Evolutionary conservation across 1,139 yeast species (phyloP), one percentile per base, ranked within the genome.

Genomic region (Kodamaea suecica): DNA sequence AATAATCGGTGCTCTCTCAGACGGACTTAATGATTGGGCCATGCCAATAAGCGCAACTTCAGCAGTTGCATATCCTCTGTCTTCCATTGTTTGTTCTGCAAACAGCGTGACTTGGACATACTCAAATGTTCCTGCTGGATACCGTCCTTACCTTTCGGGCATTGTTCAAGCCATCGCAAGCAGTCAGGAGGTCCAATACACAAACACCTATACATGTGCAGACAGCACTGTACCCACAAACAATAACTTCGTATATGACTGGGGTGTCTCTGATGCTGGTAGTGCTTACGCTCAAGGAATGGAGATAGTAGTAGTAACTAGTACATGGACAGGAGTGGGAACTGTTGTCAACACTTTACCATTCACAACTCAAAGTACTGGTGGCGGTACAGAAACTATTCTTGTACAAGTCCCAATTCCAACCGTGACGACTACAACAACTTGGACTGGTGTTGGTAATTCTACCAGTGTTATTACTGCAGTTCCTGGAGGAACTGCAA

Each of bases 41-140:
- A n/a, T n/a, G n/a, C n/a, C n/a, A n/a, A n/a, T n/a, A n/a, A n/a
- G n/a, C n/a, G n/a, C n/a, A n/a, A n/a, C n/a, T n/a, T n/a, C n/a
- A n/a, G n/a, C n/a, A n/a, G n/a, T n/a, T n/a, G n/a, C n/a, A 23
- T 27, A 17, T 7, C 57, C 62, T n/a, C 37, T 38, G 39, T 27
- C 20, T 7, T 39, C 53, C 1, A 34, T 37, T 12, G 12, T 40
- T 2, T 59, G 64, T 46, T 29, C 46, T 10, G 7, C 44, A 1
- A 31, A 31, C 4, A 33, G 44, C 0, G 40, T 40, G 29, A 24
- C 29, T 1, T 41, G 53, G 4, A 35, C 34, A 8, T 59, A 50
- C 39, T n/a, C 26, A 2, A 47, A 52, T 35, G 34, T 59, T 24
- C 63, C 65, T 2, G 55, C 59, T 2, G 64, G 63, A 8, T 56